A percentile compares a stretch with the other conserved stretches of the same genome.
Evolutionary conservation across 1,139 yeast genomes (phyloP).

Genomic region (Sugiyamaella pinicola): DNA sequence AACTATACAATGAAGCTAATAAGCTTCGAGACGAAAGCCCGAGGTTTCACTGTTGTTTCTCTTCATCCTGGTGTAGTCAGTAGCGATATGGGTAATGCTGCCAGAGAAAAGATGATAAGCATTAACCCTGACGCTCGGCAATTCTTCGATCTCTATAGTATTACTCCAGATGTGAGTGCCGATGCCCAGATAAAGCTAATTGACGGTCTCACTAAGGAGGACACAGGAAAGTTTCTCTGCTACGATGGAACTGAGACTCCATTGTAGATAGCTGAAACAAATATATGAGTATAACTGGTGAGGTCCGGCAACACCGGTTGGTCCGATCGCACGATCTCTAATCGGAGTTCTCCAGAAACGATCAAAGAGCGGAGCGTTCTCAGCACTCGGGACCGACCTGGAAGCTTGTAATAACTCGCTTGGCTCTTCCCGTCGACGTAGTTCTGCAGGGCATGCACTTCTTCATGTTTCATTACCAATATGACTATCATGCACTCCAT

Average conservation of each 20-base stretch:
- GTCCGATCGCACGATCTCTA: no score
- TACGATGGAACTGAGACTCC: constrained; percentile 17
- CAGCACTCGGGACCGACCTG: no score
- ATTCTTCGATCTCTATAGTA: background rate
- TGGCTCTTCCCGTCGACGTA: no score
- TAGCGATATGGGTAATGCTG: constrained; percentile 36
- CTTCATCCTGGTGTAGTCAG: constrained; percentile 43
- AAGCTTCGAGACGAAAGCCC: constrained; percentile 27
- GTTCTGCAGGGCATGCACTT: no score
- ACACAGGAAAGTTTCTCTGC: constrained; percentile 22
- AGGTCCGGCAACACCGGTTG: no score
- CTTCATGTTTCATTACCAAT: no score
- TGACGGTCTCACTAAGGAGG: constrained; percentile 17
- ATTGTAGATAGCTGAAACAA: background rate
- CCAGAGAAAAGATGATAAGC: background rate
- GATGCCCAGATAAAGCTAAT: constrained; percentile 15
- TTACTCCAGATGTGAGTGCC: constrained; percentile 20
- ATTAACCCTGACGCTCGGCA: background rate
- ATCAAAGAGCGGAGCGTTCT: no score
- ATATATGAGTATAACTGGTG: no score
- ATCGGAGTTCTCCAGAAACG: no score
- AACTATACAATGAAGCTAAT: constrained; percentile 16
- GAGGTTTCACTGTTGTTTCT: constrained; percentile 36
- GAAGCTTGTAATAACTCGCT: no score
- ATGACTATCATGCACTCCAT: background rate